Evolutionary conservation across 345 rosid species (phyloP).

Genomic region (Combretum micranthum): DNA sequence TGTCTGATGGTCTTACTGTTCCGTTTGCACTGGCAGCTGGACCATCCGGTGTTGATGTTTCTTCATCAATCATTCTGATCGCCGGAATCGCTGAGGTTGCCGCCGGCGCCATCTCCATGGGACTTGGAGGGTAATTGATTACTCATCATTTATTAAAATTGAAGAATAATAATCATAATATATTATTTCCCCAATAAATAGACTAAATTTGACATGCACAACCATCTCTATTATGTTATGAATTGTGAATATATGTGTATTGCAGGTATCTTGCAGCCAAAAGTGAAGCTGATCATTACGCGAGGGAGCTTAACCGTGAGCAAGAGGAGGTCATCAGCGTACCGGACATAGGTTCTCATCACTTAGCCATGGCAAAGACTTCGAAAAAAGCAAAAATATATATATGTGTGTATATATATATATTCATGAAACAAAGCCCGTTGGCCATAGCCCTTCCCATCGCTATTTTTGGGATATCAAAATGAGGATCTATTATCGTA

Average conservation of each 20-base stretch:
- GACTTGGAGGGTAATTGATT: conserved; percentile 92
- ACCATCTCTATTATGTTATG: background rate
- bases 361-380: no score
- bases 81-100: conserved; percentile 94
- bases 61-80: conserved; percentile 76
- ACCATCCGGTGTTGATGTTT: conserved; percentile 80
- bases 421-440: no score
- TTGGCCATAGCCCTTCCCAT: no score
- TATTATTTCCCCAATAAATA: no score
- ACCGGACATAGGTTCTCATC: conserved; percentile 60
- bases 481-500: no score
- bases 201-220: no score
- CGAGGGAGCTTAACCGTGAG: conserved; percentile 66
- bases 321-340: conserved; percentile 68
- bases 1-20: conserved; percentile 91
- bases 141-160: no score
- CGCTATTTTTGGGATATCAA: no score
- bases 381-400: no score
- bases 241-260: background rate
- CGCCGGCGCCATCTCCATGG: conserved; percentile 97
- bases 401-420: no score
- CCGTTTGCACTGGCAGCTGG: conserved; percentile 98
- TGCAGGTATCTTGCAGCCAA: conserved; percentile 83
- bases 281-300: conserved; percentile 85
- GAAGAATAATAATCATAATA: no score